Base-by-base conservation (phyloP, 2,329 filamentous ascomycete genomes). In the Thyridium curvatum region DNA sequence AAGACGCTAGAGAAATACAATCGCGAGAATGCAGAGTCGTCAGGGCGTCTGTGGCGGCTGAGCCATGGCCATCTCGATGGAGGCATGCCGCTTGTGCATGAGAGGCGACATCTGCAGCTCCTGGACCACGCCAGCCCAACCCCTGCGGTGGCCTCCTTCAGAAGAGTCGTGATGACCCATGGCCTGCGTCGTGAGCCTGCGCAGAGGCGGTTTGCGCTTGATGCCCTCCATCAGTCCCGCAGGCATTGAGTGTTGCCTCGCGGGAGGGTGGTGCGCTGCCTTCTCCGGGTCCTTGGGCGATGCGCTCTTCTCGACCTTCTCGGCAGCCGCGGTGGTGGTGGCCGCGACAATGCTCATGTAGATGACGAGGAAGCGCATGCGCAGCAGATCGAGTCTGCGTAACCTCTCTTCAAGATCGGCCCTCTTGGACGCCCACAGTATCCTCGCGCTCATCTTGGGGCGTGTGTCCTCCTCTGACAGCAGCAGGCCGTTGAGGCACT, bases 291-390 rank as follows among this genome's bases (percentile, higher is more conserved):
- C 53, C 34, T 45, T 58, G 2, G 46, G 46, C 18, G 46, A 43
- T 10, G 39, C 40, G 14, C 39, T 45, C 40, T 48, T 49, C 31
- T 58, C 48, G 21, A 51, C 53, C 51, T 62, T 64, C 44, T 67
- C 62, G 8, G 56, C 52, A 30, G 61, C 57, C 26, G 52, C 57
- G 4, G 58, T 40, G 46, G 57, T 38, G 41, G 55, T 40, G 10
- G 62, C 56, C 12, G 70, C 63, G 38, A 82, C 66, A 43, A 79
- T 69, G 46, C 77, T 73, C 73, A 82, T 74, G 55, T 79, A 80
- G 30, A 79, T 67, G 29, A 81, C 75, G 26, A 82, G 59, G 52
- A 82, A 82, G 44, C 78, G 71, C 74, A 79, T 80, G 53, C 78
- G 69, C 52, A 82, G 55, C 50, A 81, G 58, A 48, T 82, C 79